Evolutionary conservation across 371 early-diverging fungal species (phyloP).

Genomic region (Syncephalastrum racemosum): DNA sequence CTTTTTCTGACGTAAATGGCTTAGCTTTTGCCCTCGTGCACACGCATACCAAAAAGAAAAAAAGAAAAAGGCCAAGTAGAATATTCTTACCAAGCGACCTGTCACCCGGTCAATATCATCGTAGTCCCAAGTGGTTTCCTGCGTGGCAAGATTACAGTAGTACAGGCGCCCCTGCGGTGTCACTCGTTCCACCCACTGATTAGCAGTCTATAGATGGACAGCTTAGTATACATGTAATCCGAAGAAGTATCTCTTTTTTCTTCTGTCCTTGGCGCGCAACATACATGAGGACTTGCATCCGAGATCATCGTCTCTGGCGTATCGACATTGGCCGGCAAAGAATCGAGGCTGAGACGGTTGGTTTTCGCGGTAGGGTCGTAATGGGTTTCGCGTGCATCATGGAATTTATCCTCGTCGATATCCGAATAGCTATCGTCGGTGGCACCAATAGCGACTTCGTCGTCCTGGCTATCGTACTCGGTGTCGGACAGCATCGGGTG

Average conservation of each 20-base stretch:
- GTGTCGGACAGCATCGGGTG: slow-evolving; percentile 25
- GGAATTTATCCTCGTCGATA: slow-evolving; percentile 4
- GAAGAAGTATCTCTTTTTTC: neutral
- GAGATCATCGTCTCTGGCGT: slow-evolving; percentile 10
- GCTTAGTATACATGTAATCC: neutral
- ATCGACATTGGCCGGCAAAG: slow-evolving; percentile 15
- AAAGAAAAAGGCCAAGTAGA: too few species aligned
- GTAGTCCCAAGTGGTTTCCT: slow-evolving; percentile 72
- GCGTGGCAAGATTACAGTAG: slow-evolving; percentile 79
- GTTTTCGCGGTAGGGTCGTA: slow-evolving; percentile 1
- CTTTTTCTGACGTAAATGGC: too few species aligned
- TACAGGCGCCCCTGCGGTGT: slow-evolving; percentile 68
- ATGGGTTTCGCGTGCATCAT: slow-evolving; percentile 1
- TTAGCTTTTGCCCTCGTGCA: too few species aligned
- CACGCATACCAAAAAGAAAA: too few species aligned
- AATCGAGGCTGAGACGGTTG: slow-evolving; percentile 13
- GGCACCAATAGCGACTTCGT: neutral
- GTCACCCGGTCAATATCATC: slow-evolving; percentile 43
- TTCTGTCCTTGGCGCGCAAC: neutral
- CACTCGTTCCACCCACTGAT: slow-evolving; percentile 59
- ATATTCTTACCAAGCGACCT: slow-evolving; percentile 31
- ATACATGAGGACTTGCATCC: slow-evolving; percentile 4
- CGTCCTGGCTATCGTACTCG: slow-evolving; percentile 18
- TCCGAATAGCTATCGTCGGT: slow-evolving; percentile 10
- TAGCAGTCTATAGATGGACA: neutral